Conservation (phyloP, 176 grass and related monocot genomes). For the Stipa capillata region DNA sequence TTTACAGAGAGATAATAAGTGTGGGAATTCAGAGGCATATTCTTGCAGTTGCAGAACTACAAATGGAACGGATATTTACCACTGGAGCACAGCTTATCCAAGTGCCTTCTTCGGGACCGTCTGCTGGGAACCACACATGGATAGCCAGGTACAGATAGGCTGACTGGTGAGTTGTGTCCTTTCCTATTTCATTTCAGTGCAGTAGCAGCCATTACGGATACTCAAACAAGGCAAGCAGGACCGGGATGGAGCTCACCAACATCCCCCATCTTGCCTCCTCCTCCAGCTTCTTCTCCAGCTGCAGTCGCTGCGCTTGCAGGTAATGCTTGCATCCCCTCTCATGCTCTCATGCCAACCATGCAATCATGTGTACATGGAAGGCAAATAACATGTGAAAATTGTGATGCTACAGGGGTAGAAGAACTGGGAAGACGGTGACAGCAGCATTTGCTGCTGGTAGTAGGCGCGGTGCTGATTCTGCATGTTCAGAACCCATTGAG, state of each 20-base stretch:
- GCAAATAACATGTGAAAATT: not conserved
- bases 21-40: not conserved
- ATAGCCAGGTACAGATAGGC: conserved; percentile 23
- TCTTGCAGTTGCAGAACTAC: not conserved
- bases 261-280: conserved; percentile 21
- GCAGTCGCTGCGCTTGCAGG: conserved; percentile 20
- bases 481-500: conserved; percentile 15
- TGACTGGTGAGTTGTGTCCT: conserved; percentile 11
- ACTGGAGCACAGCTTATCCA: conserved; percentile 30
- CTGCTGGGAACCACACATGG: conserved; percentile 36
- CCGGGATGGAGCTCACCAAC: conserved; percentile 29
- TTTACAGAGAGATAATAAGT: conserved; percentile 16
- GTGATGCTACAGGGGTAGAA: conserved; percentile 19
- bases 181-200: conserved; percentile 8
- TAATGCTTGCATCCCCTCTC: not conserved
- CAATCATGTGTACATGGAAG: conserved; percentile 3
- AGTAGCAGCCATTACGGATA: not conserved
- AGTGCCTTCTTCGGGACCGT: conserved; percentile 27
- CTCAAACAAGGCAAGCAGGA: conserved; percentile 8
- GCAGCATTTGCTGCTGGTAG: conserved; percentile 11
- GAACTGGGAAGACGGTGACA: not conserved
- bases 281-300: conserved; percentile 21
- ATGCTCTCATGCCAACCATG: not conserved
- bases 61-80: conserved; percentile 19
- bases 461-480: conserved; percentile 9